These are phyloP conservation scores for Hypocreales sp. DNA, from an alignment of 2,329 filamentous ascomycete species.

Conservation along the genomic window DNA sequence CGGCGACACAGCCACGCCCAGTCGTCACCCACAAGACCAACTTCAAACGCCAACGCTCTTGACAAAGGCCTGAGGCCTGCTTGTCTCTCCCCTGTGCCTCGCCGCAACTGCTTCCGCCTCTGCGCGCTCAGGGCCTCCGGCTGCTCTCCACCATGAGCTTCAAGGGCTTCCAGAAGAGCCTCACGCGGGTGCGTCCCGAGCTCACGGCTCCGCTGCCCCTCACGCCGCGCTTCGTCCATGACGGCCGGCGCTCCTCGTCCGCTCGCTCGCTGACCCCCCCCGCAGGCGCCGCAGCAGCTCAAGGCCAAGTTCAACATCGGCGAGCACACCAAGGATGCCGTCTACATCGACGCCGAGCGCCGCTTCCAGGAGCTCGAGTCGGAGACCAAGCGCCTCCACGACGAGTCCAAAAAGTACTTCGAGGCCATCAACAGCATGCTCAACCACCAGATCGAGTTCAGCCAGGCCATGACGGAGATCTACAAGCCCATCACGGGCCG, in stretches of 20 bases:
- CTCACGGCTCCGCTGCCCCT: slow-evolving; percentile 13
- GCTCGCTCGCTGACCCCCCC: background rate
- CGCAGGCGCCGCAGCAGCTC: slow-evolving; percentile 74
- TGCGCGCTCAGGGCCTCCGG: background rate
- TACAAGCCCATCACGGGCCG: slow-evolving; percentile 97
- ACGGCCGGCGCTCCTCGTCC: too few relatives aligned
- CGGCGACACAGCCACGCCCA: slow-evolving; percentile 5
- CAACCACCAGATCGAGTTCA: slow-evolving; percentile 94
- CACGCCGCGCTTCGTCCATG: too few relatives aligned
- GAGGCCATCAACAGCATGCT: slow-evolving; percentile 98
- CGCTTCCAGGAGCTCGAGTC: slow-evolving; percentile 87
- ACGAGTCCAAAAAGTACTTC: slow-evolving; percentile 95
- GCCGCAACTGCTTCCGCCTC: slow-evolving; percentile 1
- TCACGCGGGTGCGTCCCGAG: slow-evolving; percentile 50
- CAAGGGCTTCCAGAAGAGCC: slow-evolving; percentile 86
- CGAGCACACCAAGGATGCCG: slow-evolving; percentile 84
- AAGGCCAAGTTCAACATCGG: slow-evolving; percentile 90
- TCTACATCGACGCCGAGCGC: slow-evolving; percentile 89
- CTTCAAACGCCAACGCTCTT: slow-evolving; percentile 1
- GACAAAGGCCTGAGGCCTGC: too few relatives aligned
- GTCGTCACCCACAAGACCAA: background rate
- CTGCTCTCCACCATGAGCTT: slow-evolving; percentile 62
- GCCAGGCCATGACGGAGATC: slow-evolving; percentile 85
- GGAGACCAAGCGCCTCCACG: slow-evolving; percentile 92
- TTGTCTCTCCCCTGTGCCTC: too few relatives aligned